These are phyloP conservation scores for Cystofilobasidium bisporidii DNA, from an alignment of 768 basidiomycete species.

Conservation along the genomic window DNA sequence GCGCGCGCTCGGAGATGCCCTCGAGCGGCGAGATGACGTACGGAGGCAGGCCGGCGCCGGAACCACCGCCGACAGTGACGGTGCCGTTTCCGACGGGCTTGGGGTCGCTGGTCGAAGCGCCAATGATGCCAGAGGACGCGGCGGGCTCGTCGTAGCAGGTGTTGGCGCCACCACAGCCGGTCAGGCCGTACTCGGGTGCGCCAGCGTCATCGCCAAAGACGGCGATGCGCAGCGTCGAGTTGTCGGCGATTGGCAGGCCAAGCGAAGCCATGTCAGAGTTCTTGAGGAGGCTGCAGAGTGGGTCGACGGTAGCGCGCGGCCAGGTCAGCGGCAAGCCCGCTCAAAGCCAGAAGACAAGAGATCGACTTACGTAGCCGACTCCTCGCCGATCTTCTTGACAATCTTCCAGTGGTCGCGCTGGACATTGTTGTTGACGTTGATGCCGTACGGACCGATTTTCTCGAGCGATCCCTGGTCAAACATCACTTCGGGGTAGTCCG, in stretches of 20 bases:
- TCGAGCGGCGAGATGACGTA: slow-evolving; percentile 34
- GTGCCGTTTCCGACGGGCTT: slow-evolving; percentile 32
- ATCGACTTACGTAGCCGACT: slow-evolving; percentile 2
- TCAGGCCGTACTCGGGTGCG: slow-evolving; percentile 8
- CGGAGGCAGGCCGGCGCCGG: slow-evolving; percentile 36
- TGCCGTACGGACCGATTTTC: slow-evolving; percentile 34
- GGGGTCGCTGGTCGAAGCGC: not conserved
- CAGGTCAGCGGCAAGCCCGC: too few species aligned
- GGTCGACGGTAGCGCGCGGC: too few species aligned
- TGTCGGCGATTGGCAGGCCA: slow-evolving; percentile 16
- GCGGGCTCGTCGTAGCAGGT: slow-evolving; percentile 14
- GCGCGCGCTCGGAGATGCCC: slow-evolving; percentile 33
- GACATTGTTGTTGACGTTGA: slow-evolving; percentile 46
- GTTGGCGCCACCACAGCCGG: slow-evolving; percentile 12
- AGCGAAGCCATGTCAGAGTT: slow-evolving; percentile 12
- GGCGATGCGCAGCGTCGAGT: slow-evolving; percentile 9
- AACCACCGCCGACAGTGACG: slow-evolving; percentile 37
- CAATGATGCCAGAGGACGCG: not conserved
- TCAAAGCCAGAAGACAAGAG: not conserved
- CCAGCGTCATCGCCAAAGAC: slow-evolving; percentile 23
- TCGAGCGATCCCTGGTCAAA: slow-evolving; percentile 48
- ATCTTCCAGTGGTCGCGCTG: slow-evolving; percentile 51
- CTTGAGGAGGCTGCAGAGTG: slow-evolving; percentile 17
- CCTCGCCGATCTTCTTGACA: slow-evolving; percentile 17
- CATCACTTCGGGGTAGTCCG: slow-evolving; percentile 55